Evolutionary conservation across 768 basidiomycete genomes (phyloP).

Genomic region (Auricularia sp.): DNA sequence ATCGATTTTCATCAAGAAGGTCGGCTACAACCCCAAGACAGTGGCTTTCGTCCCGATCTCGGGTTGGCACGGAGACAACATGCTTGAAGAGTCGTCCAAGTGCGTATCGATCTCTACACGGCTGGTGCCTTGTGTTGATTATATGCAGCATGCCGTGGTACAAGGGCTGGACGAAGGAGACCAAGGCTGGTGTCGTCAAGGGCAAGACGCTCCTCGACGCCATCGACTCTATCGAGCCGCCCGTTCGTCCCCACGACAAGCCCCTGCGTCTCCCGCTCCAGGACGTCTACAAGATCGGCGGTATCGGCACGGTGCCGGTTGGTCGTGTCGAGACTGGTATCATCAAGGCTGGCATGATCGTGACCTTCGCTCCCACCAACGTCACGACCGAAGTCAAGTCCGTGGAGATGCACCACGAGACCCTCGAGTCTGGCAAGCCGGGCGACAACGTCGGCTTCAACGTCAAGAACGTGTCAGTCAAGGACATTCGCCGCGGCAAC

Average conservation of each 20-base stretch:
- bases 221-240: slow-evolving; percentile 98
- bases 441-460: slow-evolving; percentile 99
- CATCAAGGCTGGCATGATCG: slow-evolving; percentile 99
- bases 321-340: slow-evolving; percentile 99
- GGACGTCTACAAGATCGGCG: slow-evolving; percentile 99
- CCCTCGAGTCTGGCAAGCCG: slow-evolving; percentile 85
- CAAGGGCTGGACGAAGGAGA: slow-evolving; percentile 99
- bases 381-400: slow-evolving; percentile 99
- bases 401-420: slow-evolving; percentile 99
- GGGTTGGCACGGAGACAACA: slow-evolving; percentile 99
- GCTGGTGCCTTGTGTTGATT: slow-evolving; percentile 8
- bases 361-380: slow-evolving; percentile 91
- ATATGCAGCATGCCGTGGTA: slow-evolving; percentile 87
- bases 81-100: slow-evolving; percentile 98
- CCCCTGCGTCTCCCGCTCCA: slow-evolving; percentile 99
- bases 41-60: slow-evolving; percentile 99
- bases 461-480: slow-evolving; percentile 99
- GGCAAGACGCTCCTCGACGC: slow-evolving; percentile 99
- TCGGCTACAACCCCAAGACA: slow-evolving; percentile 98
- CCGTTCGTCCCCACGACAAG: slow-evolving; percentile 93
- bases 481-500: slow-evolving; percentile 99
- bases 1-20: slow-evolving; percentile 97
- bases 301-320: slow-evolving; percentile 99
- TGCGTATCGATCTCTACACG: slow-evolving; percentile 28
- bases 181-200: slow-evolving; percentile 84